These are phyloP conservation scores for Funneliformis geosporum DNA, from an alignment of 192 early-diverging fungal genomes.

Conservation along the genomic window DNA sequence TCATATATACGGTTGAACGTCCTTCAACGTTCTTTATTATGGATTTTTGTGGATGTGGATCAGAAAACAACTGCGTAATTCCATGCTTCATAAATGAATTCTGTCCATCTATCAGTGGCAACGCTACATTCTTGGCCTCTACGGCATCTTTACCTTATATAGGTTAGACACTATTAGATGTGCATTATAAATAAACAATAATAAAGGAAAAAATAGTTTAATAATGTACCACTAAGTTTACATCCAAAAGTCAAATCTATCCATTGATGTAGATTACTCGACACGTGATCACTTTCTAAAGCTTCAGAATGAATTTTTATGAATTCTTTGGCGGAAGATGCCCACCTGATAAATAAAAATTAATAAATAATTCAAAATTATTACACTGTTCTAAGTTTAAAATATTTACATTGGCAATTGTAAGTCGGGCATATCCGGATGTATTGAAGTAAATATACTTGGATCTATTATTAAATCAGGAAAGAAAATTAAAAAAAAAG, in stretches of 20 bases:
- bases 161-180: neutral
- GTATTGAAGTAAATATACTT: constrained; percentile 62
- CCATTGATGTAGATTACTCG: constrained; percentile 77
- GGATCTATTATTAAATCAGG: constrained; percentile 43
- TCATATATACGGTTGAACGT: neutral
- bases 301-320: constrained; percentile 80
- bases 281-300: constrained; percentile 75
- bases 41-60: constrained; percentile 71
- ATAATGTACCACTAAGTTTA: constrained; percentile 55
- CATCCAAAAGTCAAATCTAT: constrained; percentile 90
- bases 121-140: constrained; percentile 76
- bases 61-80: constrained; percentile 79
- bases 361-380: constrained; percentile 21
- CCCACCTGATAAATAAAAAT: constrained; percentile 56
- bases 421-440: constrained; percentile 69
- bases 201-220: neutral
- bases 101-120: constrained; percentile 73
- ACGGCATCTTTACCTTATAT: constrained; percentile 66
- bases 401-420: constrained; percentile 49
- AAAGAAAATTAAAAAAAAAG: constrained; percentile 1
- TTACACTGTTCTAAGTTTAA: neutral
- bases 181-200: neutral
- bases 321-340: constrained; percentile 75
- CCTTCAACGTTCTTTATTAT: neutral
- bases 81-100: constrained; percentile 77